phyloP scores from a whole-genome alignment of 139 green algal species.

The Chlamydomonas asymmetrica region DNA sequence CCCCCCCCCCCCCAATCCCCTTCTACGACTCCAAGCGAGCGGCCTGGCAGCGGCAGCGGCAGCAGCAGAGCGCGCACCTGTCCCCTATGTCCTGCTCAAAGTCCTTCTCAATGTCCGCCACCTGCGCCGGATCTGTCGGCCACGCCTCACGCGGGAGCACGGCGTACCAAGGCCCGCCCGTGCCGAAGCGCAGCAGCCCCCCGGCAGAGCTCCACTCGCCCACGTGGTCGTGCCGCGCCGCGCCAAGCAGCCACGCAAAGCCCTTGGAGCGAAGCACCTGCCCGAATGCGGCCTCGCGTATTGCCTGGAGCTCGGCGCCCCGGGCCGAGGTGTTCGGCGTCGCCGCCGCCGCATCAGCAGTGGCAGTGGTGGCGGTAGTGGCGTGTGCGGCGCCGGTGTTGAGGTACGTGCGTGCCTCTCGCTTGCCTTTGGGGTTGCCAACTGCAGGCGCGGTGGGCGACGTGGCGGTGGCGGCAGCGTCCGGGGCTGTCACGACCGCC shows the following conservation, averaged over 20 bases:
- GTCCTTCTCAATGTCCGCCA: constrained; percentile 33
- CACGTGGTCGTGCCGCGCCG: constrained; percentile 45
- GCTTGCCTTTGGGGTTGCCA: not conserved
- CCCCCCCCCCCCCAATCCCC: constrained; percentile 5
- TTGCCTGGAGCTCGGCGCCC: no score
- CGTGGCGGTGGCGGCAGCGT: not conserved
- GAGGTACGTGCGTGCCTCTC: not conserved
- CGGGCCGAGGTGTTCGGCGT: constrained; percentile 11
- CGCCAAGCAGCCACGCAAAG: constrained; percentile 68
- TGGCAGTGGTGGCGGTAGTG: not conserved
- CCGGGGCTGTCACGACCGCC: not conserved
- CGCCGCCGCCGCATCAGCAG: constrained; percentile 1
- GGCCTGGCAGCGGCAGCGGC: not conserved
- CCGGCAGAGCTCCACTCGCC: constrained; percentile 75
- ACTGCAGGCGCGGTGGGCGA: no score
- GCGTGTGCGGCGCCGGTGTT: not conserved
- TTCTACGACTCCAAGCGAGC: no score
- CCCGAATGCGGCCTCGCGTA: not conserved
- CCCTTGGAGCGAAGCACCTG: constrained; percentile 76
- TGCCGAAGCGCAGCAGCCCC: constrained; percentile 56
- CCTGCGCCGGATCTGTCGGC: constrained; percentile 36
- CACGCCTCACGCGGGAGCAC: constrained; percentile 66
- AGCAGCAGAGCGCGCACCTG: constrained; percentile 4
- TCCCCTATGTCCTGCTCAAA: constrained; percentile 29
- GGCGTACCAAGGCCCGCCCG: constrained; percentile 71